Conservation (phyloP, 2,329 filamentous ascomycete species). For the Septoria linicola region DNA sequence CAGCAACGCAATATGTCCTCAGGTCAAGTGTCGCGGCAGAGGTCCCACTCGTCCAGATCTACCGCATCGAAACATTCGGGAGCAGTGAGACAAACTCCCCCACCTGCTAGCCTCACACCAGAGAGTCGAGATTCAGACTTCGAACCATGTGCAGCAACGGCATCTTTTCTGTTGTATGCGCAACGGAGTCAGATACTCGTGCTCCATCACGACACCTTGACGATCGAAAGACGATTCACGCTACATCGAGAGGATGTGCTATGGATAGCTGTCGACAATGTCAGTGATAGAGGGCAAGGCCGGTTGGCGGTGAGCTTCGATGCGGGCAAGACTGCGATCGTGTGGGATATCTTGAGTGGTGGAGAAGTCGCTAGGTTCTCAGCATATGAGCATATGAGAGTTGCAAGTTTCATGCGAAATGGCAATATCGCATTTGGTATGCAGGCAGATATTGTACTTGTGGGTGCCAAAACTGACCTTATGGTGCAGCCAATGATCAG, state of each 20-base stretch:
- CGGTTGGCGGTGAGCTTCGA: constrained; percentile 92
- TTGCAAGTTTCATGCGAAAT: constrained; percentile 93
- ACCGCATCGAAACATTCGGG: constrained; percentile 14
- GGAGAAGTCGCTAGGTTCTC: constrained; percentile 88
- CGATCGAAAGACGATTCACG: constrained; percentile 81
- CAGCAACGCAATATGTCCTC: constrained; percentile 44
- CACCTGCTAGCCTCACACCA: constrained; percentile 47
- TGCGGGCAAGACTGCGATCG: constrained; percentile 83
- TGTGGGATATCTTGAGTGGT: constrained; percentile 94
- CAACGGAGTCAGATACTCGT: constrained; percentile 80
- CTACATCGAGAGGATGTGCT: constrained; percentile 80
- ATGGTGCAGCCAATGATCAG: constrained; percentile 72
- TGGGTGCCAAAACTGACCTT: not conserved
- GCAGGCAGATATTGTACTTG: constrained; percentile 35
- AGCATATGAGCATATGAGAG: constrained; percentile 81
- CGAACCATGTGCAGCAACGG: constrained; percentile 86
- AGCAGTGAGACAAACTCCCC: constrained; percentile 36
- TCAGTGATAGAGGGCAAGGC: constrained; percentile 81
- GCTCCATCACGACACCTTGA: constrained; percentile 87
- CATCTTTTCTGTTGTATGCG: constrained; percentile 84
- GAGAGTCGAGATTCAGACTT: constrained; percentile 58
- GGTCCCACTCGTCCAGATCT: constrained; percentile 36
- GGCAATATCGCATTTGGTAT: constrained; percentile 94
- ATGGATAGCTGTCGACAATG: constrained; percentile 84
- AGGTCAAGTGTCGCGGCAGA: constrained; percentile 42